These are phyloP conservation scores for Paspalum notatum DNA, from an alignment of 176 grass and related monocot genomes.

Conservation along the genomic window DNA sequence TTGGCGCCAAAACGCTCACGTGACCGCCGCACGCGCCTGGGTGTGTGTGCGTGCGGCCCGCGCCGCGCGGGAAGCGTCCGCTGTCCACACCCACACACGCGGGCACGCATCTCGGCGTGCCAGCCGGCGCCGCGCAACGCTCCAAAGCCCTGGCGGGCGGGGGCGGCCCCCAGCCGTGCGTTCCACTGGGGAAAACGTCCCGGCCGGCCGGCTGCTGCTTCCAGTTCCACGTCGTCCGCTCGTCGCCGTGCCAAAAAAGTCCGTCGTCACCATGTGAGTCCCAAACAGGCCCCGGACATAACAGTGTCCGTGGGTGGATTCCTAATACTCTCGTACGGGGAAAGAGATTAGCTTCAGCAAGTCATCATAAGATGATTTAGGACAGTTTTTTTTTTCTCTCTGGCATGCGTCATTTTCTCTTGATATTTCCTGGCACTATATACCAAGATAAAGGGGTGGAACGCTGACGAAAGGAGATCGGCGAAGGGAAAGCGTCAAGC, in stretches of 20 bases:
- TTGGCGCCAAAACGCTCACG: neutral
- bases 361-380: neutral
- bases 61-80: slow-evolving; percentile 3
- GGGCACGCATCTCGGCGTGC: slow-evolving; percentile 34
- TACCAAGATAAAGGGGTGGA: neutral
- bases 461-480: neutral
- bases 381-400: neutral
- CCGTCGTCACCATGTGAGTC: too few relatives aligned
- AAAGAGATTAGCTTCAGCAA: neutral
- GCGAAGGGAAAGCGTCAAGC: neutral
- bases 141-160: neutral
- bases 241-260: neutral
- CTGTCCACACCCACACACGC: neutral
- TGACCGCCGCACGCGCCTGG: slow-evolving; percentile 3
- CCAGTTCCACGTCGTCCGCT: neutral
- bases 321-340: neutral
- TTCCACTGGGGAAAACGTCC: neutral
- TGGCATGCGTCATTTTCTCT: too few relatives aligned
- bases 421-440: too few relatives aligned
- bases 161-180: neutral
- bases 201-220: too few relatives aligned
- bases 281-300: too few relatives aligned
- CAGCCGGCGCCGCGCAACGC: neutral
- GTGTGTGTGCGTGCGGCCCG: slow-evolving; percentile 25
- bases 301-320: neutral